Percentiles rank a stretch among this genome's conserved stretches.
Conservation (phyloP, 331 rosid genomes). For the Pyracantha coccinea region DNA sequence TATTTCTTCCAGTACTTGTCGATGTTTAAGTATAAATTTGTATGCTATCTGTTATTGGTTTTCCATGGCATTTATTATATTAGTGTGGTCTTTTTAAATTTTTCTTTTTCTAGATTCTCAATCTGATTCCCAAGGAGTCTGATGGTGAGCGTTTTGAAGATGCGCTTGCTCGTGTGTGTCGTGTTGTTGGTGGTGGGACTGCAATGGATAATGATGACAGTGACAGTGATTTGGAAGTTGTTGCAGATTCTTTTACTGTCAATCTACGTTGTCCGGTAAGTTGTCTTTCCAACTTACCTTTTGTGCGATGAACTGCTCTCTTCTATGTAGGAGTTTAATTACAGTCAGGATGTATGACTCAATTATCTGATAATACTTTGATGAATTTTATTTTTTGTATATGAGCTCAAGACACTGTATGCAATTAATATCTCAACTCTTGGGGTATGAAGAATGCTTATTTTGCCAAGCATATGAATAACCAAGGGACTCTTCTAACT, state of each 20-base stretch:
- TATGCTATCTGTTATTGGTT: background rate
- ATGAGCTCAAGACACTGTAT: background rate
- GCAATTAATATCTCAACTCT: background rate
- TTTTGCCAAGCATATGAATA: background rate
- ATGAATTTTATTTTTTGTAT: background rate
- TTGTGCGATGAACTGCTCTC: background rate
- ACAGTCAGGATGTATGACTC: background rate
- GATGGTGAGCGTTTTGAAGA: conserved; percentile 82
- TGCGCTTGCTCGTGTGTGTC: conserved; percentile 87
- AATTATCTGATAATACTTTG: background rate
- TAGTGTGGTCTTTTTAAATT: background rate
- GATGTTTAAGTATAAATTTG: background rate
- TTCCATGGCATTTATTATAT: background rate
- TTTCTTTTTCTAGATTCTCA: conserved; percentile 47
- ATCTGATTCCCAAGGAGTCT: conserved; percentile 69
- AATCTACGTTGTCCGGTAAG: conserved; percentile 96
- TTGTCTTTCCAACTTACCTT: background rate
- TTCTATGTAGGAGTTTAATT: background rate
- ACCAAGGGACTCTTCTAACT: background rate
- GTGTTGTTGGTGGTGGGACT: conserved; percentile 78
- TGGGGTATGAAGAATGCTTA: background rate
- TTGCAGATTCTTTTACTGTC: conserved; percentile 76
- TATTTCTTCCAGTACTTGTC: background rate
- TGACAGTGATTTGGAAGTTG: conserved; percentile 96
- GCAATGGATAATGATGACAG: conserved; percentile 70